A percentile compares a stretch with the other conserved stretches of the same genome.
These are phyloP conservation scores for Candida broadrunensis DNA, from an alignment of 805 yeast genomes.

Conservation along the genomic window DNA sequence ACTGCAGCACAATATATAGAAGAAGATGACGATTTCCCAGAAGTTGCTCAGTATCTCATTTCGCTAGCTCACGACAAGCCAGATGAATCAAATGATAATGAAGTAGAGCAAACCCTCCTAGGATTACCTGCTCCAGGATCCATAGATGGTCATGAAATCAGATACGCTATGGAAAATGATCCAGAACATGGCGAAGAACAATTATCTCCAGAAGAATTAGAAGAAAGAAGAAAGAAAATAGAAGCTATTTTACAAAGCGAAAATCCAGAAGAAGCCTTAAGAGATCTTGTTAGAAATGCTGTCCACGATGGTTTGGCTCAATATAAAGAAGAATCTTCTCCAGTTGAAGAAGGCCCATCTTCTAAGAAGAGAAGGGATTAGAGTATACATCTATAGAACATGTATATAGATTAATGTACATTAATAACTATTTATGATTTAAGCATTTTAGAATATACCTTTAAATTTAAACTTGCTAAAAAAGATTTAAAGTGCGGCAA, in stretches of 20 bases:
- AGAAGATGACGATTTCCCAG: conserved; percentile 84
- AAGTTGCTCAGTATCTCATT: conserved; percentile 62
- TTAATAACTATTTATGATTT: too few relatives aligned
- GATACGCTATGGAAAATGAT: conserved; percentile 50
- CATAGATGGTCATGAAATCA: conserved; percentile 49
- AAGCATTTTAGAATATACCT: too few relatives aligned
- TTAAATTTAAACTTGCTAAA: too few relatives aligned
- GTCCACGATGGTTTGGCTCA: conserved; percentile 54
- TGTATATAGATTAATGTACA: neutral
- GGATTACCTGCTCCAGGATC: conserved; percentile 36
- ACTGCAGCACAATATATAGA: conserved; percentile 72
- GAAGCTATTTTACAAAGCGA: conserved; percentile 75
- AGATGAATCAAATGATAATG: neutral
- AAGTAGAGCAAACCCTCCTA: conserved; percentile 5
- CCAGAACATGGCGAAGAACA: conserved; percentile 38
- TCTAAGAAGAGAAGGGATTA: conserved; percentile 6
- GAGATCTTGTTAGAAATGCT: conserved; percentile 62
- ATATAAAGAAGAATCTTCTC: conserved; percentile 15
- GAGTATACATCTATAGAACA: neutral
- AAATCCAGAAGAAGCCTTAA: conserved; percentile 75
- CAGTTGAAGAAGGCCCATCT: conserved; percentile 17
- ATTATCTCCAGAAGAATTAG: conserved; percentile 19
- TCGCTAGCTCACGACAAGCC: conserved; percentile 32
- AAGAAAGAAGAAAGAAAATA: conserved; percentile 57
- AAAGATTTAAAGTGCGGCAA: neutral